Percentiles rank a stretch among this genome's conserved stretches.
These are phyloP conservation scores for Falciphora oryzae DNA, from an alignment of 2,329 filamentous ascomycete genomes.

Conservation along the genomic window DNA sequence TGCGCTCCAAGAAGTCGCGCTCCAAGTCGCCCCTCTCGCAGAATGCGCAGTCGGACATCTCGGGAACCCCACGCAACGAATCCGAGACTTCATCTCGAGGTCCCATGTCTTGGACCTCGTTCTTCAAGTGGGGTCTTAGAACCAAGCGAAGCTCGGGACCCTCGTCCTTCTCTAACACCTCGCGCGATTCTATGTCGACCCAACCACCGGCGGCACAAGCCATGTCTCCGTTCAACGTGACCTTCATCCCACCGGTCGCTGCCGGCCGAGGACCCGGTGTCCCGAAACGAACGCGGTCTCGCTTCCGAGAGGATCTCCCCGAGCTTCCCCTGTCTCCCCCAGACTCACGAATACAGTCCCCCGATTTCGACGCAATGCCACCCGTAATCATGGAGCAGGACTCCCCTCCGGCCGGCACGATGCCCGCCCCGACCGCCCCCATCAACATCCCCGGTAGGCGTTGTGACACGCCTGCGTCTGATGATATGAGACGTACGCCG, in stretches of 20 bases:
- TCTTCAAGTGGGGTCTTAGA: conserved; percentile 67
- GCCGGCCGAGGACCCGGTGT: conserved; percentile 34
- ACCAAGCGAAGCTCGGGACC: conserved; percentile 51
- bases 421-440: conserved; percentile 2
- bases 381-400: conserved; percentile 20
- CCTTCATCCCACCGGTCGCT: conserved; percentile 16
- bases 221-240: conserved; percentile 27
- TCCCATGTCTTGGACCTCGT: conserved; percentile 58
- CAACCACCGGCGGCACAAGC: conserved; percentile 40
- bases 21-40: conserved; percentile 45
- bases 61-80: conserved; percentile 44
- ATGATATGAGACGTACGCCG: conserved; percentile 30
- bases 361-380: conserved; percentile 49
- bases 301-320: conserved; percentile 86
- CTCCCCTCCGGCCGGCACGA: conserved; percentile 15
- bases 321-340: conserved; percentile 83
- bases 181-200: conserved; percentile 72
- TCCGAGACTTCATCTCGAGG: conserved; percentile 44
- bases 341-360: conserved; percentile 73
- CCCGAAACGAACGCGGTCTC: conserved; percentile 78
- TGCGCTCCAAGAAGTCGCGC: conserved; percentile 40
- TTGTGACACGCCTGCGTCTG: conserved; percentile 43
- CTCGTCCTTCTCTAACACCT: conserved; percentile 88
- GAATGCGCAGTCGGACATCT: conserved; percentile 39
- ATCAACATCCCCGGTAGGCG: conserved; percentile 18